Conservation (phyloP, 352 stramenopile species). For the Phytophthora constricta region DNA sequence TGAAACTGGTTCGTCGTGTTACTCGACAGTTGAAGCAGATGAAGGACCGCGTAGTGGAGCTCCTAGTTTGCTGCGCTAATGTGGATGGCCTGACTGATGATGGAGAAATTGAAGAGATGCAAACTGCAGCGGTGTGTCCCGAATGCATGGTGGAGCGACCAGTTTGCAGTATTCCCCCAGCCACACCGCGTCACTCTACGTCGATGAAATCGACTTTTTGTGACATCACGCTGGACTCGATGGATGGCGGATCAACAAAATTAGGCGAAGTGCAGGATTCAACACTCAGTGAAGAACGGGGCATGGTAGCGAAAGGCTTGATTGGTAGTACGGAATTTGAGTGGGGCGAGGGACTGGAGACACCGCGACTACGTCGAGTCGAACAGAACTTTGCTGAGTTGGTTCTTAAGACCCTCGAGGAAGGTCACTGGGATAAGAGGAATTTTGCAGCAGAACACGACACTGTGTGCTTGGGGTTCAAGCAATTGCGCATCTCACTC, state of each 20-base stretch:
- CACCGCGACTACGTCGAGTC: background rate
- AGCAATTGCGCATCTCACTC: background rate
- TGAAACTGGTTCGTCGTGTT: background rate
- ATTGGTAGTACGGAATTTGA: background rate
- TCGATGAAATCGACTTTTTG: background rate
- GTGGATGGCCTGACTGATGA: background rate
- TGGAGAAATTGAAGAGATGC: background rate
- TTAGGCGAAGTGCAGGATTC: background rate
- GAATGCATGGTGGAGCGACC: background rate
- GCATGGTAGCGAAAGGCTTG: background rate
- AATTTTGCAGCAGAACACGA: background rate
- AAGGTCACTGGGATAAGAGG: too few relatives aligned
- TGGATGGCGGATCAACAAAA: background rate
- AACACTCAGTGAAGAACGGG: background rate
- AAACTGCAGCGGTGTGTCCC: background rate
- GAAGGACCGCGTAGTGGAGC: background rate
- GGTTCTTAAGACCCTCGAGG: background rate
- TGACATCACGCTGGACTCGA: background rate
- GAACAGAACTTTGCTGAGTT: background rate
- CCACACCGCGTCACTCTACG: background rate
- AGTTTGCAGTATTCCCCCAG: background rate
- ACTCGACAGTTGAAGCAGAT: background rate
- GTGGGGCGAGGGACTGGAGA: background rate
- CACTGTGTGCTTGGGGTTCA: background rate
- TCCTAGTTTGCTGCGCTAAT: constrained; percentile 2